Evolutionary conservation across 805 yeast genomes (phyloP).

Genomic region (Ogataea methanolica): DNA sequence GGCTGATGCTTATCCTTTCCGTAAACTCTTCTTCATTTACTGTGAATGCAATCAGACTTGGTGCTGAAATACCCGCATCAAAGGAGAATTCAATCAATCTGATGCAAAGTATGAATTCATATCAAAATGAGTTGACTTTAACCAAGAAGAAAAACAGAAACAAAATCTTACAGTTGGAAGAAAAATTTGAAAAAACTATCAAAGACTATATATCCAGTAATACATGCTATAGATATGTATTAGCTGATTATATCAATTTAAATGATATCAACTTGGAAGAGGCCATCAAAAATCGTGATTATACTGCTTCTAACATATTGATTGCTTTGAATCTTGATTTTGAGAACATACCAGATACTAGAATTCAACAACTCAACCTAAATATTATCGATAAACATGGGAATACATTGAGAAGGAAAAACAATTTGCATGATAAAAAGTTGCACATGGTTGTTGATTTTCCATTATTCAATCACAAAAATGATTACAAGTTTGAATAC

Average conservation of each 20-base stretch:
- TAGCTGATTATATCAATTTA: constrained; percentile 9
- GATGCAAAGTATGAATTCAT: constrained; percentile 6
- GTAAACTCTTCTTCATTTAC: no score
- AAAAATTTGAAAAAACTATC: constrained; percentile 7
- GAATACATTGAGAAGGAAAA: constrained; percentile 24
- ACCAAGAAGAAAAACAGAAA: constrained; percentile 6
- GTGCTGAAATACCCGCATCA: not conserved
- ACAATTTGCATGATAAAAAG: constrained; percentile 12
- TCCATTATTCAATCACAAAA: constrained; percentile 14
- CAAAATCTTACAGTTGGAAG: constrained; percentile 1
- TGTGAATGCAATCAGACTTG: not conserved
- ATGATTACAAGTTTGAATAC: constrained; percentile 15
- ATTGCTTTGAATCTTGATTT: constrained; percentile 20
- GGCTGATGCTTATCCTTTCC: no score
- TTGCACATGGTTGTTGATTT: constrained; percentile 21
- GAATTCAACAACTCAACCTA: constrained; percentile 22
- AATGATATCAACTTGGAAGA: not conserved
- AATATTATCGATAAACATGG: constrained; percentile 25
- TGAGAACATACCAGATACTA: constrained; percentile 12
- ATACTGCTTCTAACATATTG: constrained; percentile 9
- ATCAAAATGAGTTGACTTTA: constrained; percentile 7
- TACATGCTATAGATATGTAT: constrained; percentile 16
- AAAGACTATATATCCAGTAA: constrained; percentile 9
- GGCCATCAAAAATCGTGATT: not conserved
- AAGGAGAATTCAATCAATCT: constrained; percentile 3